A percentile compares a stretch with the other conserved stretches of the same genome.
Conservation (phyloP, 1,139 yeast species). For the Eremothecium sinecaudum region DNA sequence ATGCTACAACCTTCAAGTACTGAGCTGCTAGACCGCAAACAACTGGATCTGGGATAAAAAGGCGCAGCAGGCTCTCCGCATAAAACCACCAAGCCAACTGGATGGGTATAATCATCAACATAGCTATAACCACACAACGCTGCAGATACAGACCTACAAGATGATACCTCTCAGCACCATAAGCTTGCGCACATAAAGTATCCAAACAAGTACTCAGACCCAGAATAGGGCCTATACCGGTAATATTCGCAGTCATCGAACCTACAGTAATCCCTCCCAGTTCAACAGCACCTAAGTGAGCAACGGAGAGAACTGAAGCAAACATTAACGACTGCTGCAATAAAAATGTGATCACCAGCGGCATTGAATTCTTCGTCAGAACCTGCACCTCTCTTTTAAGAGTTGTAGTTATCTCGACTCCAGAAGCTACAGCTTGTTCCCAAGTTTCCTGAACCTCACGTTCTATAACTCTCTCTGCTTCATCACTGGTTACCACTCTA, state of each 20-base stretch:
- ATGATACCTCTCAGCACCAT: slow-evolving; percentile 57
- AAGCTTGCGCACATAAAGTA: slow-evolving; percentile 78
- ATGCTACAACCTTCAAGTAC: slow-evolving; percentile 54
- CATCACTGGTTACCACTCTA: no score
- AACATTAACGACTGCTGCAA: slow-evolving; percentile 65
- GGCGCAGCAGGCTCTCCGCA: slow-evolving; percentile 45
- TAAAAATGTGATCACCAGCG: slow-evolving; percentile 57
- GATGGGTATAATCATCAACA: slow-evolving; percentile 50
- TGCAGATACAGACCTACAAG: slow-evolving; percentile 58
- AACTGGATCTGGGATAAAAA: slow-evolving; percentile 42
- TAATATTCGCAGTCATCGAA: slow-evolving; percentile 78
- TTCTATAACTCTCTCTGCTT: no score
- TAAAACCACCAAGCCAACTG: slow-evolving; percentile 56
- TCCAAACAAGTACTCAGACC: slow-evolving; percentile 85
- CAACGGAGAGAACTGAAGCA: slow-evolving; percentile 62
- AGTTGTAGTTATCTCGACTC: slow-evolving; percentile 33
- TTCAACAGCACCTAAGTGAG: slow-evolving; percentile 62
- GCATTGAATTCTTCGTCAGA: slow-evolving; percentile 48
- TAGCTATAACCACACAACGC: slow-evolving; percentile 50
- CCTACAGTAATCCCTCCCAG: slow-evolving; percentile 79
- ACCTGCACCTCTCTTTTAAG: slow-evolving; percentile 39
- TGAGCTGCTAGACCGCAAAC: slow-evolving; percentile 55
- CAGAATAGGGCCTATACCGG: slow-evolving; percentile 75
- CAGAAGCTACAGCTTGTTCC: slow-evolving; percentile 28
- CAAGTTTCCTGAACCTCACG: no score